Evolutionary conservation across 1,284 basidiomycete genomes (phyloP).

Genomic region (Ceratorhiza oryzae-sativae): DNA sequence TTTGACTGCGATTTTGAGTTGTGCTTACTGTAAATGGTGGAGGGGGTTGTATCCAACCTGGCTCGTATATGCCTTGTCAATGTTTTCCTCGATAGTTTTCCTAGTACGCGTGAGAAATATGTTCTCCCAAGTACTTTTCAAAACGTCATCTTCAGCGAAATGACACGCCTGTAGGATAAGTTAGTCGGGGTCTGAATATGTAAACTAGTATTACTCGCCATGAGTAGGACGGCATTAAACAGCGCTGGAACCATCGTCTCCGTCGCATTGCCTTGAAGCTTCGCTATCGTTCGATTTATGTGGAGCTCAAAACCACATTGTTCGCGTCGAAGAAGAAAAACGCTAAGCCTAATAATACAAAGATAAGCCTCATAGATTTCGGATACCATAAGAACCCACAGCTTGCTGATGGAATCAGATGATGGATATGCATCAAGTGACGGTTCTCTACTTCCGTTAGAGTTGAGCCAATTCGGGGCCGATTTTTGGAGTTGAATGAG

Average conservation of each 20-base stretch:
- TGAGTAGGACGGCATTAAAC: constrained; percentile 17
- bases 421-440: not conserved
- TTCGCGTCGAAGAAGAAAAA: not conserved
- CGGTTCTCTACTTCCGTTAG: not conserved
- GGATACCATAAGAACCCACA: not conserved
- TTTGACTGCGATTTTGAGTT: not conserved
- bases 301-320: constrained; percentile 34
- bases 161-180: constrained; percentile 5
- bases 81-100: constrained; percentile 7
- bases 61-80: not conserved
- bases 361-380: not conserved
- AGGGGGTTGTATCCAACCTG: constrained; percentile 7
- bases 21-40: constrained; percentile 25
- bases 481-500: not conserved
- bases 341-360: not conserved
- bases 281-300: not conserved
- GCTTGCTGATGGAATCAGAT: not conserved
- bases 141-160: not conserved
- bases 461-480: not conserved
- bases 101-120: constrained; percentile 12
- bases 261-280: not conserved
- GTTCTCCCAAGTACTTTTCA: constrained; percentile 20
- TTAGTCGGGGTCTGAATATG: not conserved
- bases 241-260: constrained; percentile 17
- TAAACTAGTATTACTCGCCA: not conserved